phyloP scores from a whole-genome alignment of 1,139 yeast species.

The Pneumocystis carinii region DNA sequence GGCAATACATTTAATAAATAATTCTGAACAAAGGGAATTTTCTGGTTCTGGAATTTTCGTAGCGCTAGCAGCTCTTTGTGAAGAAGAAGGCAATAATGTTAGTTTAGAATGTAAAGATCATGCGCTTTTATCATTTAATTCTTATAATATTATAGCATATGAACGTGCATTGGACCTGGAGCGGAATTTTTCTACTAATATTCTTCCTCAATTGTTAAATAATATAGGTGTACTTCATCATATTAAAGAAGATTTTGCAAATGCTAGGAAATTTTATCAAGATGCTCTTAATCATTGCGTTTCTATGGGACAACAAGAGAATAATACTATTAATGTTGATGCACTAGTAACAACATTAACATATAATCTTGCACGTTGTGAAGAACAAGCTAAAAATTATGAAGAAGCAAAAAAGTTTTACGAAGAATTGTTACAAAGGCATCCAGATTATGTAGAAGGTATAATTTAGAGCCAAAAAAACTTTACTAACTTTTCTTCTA shows the following conservation, averaged over 20 bases:
- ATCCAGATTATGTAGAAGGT: slow-evolving; percentile 67
- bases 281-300: slow-evolving; percentile 32
- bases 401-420: slow-evolving; percentile 40
- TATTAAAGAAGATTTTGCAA: slow-evolving; percentile 43
- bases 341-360: slow-evolving; percentile 21
- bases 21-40: slow-evolving; percentile 34
- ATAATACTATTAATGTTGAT: slow-evolving; percentile 8
- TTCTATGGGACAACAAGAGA: slow-evolving; percentile 20
- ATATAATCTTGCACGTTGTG: slow-evolving; percentile 29
- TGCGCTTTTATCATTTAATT: neutral
- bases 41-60: slow-evolving; percentile 14
- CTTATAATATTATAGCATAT: slow-evolving; percentile 36
- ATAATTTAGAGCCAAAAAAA: slow-evolving; percentile 27
- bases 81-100: slow-evolving; percentile 42
- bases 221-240: slow-evolving; percentile 79
- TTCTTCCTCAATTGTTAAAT: slow-evolving; percentile 58
- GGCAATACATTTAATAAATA: slow-evolving; percentile 46
- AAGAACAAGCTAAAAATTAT: slow-evolving; percentile 30
- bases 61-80: slow-evolving; percentile 29
- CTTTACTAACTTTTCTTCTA: neutral
- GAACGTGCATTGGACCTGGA: slow-evolving; percentile 39
- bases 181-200: slow-evolving; percentile 26
- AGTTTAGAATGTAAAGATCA: neutral
- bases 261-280: slow-evolving; percentile 37
- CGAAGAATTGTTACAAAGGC: slow-evolving; percentile 36